Percentiles rank a stretch among this genome's conserved stretches.
Conservation (phyloP, 345 rosid genomes). For the Pugionium dolabratum region DNA sequence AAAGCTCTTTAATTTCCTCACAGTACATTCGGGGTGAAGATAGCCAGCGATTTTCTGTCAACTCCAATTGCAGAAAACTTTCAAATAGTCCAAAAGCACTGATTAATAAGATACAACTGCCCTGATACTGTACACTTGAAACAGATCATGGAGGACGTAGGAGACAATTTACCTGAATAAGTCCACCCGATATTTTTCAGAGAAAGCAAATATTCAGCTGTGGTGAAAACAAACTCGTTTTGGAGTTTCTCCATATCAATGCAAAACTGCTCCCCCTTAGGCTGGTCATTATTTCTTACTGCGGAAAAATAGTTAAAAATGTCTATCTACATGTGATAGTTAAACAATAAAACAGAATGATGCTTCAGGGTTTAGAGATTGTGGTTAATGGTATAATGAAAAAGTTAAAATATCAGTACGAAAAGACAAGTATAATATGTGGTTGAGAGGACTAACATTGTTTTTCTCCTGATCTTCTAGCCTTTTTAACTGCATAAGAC, state of each 20-base stretch:
- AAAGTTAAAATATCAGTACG: constrained; percentile 13
- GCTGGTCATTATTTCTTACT: constrained; percentile 46
- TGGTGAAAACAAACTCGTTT: constrained; percentile 73
- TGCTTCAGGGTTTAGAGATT: constrained; percentile 24
- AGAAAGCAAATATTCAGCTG: constrained; percentile 80
- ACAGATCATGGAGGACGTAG: constrained; percentile 13
- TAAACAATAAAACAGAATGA: constrained; percentile 12
- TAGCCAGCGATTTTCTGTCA: constrained; percentile 17
- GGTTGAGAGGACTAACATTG: constrained; percentile 49
- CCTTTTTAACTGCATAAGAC: constrained; percentile 70
- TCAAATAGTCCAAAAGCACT: constrained; percentile 13
- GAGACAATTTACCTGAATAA: constrained; percentile 54
- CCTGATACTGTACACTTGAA: constrained; percentile 25
- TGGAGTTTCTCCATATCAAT: constrained; percentile 72
- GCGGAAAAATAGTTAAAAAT: constrained; percentile 38
- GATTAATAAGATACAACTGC: constrained; percentile 14
- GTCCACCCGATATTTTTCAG: constrained; percentile 67
- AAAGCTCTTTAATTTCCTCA: constrained; percentile 11
- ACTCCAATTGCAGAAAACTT: constrained; percentile 12
- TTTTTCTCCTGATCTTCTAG: constrained; percentile 55
- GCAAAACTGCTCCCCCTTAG: constrained; percentile 48
- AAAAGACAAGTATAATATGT: constrained; percentile 25
- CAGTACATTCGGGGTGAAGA: constrained; percentile 8
- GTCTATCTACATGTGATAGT: constrained; percentile 17
- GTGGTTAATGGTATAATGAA: constrained; percentile 3